Conservation (phyloP, 2,329 filamentous ascomycete genomes). For the Seiridium cupressi region DNA sequence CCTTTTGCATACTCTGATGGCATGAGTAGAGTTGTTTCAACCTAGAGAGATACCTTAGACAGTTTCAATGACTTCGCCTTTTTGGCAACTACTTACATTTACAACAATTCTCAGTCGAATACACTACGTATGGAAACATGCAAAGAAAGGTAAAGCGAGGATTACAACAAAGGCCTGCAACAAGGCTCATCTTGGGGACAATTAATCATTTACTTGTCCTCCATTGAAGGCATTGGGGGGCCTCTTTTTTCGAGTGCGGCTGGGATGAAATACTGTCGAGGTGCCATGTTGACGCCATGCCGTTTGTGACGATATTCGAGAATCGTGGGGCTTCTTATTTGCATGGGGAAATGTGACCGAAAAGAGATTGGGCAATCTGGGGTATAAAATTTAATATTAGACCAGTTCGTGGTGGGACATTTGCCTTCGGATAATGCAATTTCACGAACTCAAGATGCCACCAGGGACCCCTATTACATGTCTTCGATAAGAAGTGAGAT, state of each 20-base stretch:
- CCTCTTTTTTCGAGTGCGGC: too few species aligned
- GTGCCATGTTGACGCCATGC: neutral
- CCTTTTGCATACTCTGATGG: neutral
- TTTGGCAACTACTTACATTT: too few species aligned
- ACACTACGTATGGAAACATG: too few species aligned
- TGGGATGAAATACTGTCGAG: neutral
- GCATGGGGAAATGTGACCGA: neutral
- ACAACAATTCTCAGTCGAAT: too few species aligned
- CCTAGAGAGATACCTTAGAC: neutral
- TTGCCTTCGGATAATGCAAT: neutral
- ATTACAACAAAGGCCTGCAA: too few species aligned
- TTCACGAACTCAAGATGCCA: neutral
- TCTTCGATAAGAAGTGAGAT: neutral
- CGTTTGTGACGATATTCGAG: neutral
- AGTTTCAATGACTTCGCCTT: neutral
- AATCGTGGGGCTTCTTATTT: neutral
- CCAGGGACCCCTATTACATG: neutral
- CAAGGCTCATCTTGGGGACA: too few species aligned
- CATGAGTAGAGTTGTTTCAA: neutral
- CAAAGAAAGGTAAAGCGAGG: too few species aligned
- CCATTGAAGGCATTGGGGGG: too few species aligned
- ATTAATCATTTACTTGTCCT: too few species aligned
- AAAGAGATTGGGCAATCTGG: neutral
- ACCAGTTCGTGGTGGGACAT: neutral
- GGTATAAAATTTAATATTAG: neutral